Percentiles rank a stretch among this genome's conserved stretches.
phyloP scores from a whole-genome alignment of 441 rosid species.

The Croton setiger region DNA sequence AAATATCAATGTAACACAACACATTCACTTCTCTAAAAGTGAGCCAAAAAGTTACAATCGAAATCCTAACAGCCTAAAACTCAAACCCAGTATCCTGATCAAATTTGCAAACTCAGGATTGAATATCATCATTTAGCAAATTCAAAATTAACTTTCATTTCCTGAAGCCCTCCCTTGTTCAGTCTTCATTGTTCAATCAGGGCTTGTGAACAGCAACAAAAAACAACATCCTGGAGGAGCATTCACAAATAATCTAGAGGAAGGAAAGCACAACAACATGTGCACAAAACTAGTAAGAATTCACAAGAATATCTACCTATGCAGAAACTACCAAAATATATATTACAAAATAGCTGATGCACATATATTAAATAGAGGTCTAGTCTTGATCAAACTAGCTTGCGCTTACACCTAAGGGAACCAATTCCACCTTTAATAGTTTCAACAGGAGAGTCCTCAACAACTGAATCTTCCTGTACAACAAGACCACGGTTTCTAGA shows the following conservation, averaged over 20 bases:
- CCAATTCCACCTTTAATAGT: conserved; percentile 22
- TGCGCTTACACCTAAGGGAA: conserved; percentile 37
- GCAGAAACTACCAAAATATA: not conserved
- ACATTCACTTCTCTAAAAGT: too few relatives aligned
- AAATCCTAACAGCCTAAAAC: too few relatives aligned
- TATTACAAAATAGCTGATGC: not conserved
- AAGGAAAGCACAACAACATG: not conserved
- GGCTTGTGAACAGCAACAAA: not conserved
- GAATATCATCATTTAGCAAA: too few relatives aligned
- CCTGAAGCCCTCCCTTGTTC: not conserved
- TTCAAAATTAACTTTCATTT: not conserved
- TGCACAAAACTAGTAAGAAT: not conserved
- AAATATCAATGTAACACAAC: too few relatives aligned
- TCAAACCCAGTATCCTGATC: too few relatives aligned
- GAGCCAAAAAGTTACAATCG: too few relatives aligned
- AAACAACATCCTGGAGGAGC: not conserved
- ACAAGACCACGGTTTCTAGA: conserved; percentile 46
- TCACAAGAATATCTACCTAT: not conserved
- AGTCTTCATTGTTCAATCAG: not conserved
- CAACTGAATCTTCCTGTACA: conserved; percentile 39
- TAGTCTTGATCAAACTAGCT: conserved; percentile 24
- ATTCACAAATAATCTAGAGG: not conserved
- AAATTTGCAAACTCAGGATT: too few relatives aligned
- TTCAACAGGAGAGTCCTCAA: conserved; percentile 40
- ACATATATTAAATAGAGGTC: not conserved